Base-by-base conservation (phyloP, 1,139 yeast species). In the Candida labiduridarum region DNA sequence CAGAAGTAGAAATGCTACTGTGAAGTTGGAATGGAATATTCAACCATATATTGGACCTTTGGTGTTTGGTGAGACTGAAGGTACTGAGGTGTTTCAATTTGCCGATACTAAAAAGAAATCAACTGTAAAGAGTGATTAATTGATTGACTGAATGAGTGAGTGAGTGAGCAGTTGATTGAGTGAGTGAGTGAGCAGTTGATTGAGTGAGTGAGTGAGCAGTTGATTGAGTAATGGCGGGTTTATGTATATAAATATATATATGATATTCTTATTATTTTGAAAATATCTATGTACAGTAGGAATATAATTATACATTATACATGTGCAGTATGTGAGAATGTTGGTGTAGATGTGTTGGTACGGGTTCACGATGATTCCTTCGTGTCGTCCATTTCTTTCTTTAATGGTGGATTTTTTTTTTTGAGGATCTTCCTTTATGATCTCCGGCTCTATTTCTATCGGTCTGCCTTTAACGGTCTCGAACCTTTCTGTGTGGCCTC, bases 11-110 rank as follows among this genome's bases (percentile, higher is more conserved):
- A 83, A 85, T 34, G 91, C 96, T 9, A 76, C 74, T 4, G 75
- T 92, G 49, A 82, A 77, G 56, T 75, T 94, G 50, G 94, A 89
- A 56, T 94, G 97, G 95, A 92, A 92, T 66, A 78, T 92, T 48
- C 98, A 94, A 71, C 99, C 99, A 2, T 79, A 84, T 66, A 82
- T 92, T 9, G 99, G 99, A 6, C 84, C 91, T 3, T 72, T 94
- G 56, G 64, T 84, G 0, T 88, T 72, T 66, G 97, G 97, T 2
- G 78, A 79, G 51, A 77, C 90, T 4, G 66, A 50, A 15, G 59
- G 65, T 1, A 50, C 55, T 2, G 59, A 61, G 2, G 56, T 60
- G 9, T 71, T 74, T 53, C 60, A 57, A 25, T 74, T 71, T 63
- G 73, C 69, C 4, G 59, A 58, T 16, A 49, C 56, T 19, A 55